Conservation (phyloP, 2,329 filamentous ascomycete genomes). For the Colletotrichum sp. region DNA sequence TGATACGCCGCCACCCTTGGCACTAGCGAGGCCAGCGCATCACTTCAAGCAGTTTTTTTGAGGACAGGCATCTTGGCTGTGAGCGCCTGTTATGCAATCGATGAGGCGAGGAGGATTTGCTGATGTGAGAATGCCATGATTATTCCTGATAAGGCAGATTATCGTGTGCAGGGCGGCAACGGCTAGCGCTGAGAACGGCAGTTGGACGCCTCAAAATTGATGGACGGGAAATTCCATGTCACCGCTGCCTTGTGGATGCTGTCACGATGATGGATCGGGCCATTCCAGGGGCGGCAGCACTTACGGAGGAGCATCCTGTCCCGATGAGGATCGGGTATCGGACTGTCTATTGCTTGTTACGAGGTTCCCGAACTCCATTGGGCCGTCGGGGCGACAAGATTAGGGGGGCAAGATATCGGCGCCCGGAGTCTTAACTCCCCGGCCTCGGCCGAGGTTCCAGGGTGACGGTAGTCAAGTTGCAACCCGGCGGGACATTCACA, state of each 20-base stretch:
- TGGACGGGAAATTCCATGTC: neutral
- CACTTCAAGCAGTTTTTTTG: neutral
- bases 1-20: conserved; percentile 1
- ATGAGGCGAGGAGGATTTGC: neutral
- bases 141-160: neutral
- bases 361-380: neutral
- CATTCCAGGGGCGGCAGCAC: neutral
- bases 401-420: conserved; percentile 4
- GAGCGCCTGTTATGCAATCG: neutral
- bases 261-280: neutral
- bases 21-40: neutral
- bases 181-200: neutral
- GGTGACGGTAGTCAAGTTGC: neutral
- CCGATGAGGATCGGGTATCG: neutral
- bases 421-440: neutral
- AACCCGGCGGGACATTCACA: neutral
- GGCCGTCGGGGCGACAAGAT: neutral
- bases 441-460: neutral
- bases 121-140: neutral
- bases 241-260: neutral
- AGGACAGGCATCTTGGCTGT: neutral
- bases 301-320: neutral
- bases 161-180: neutral
- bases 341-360: neutral
- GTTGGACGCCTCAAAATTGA: neutral